Conservation (phyloP, 2,329 filamentous ascomycete genomes). For the Botrytis pseudocinerea region DNA sequence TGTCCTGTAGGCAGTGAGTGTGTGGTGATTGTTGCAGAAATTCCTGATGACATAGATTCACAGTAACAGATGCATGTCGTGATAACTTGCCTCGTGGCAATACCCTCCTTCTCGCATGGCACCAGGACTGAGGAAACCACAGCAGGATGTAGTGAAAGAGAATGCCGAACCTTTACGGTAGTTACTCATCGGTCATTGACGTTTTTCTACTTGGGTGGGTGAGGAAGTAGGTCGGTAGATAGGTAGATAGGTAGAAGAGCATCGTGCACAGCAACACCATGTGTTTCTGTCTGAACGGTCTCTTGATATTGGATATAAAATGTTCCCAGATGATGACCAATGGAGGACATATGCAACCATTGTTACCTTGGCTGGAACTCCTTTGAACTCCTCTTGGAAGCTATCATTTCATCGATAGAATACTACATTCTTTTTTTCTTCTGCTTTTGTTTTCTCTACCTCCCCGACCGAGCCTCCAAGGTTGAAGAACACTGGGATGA, state of each 20-base stretch:
- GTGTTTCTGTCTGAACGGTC: neutral
- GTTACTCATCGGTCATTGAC: neutral
- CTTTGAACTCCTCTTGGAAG: neutral
- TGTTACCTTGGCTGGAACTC: neutral
- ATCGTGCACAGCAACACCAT: neutral
- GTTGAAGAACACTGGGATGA: neutral
- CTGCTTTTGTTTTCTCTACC: neutral
- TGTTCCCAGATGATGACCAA: neutral
- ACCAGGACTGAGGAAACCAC: neutral
- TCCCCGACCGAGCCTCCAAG: neutral
- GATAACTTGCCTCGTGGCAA: slow-evolving; percentile 2
- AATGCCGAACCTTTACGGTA: neutral
- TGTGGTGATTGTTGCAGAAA: neutral
- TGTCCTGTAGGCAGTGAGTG: neutral
- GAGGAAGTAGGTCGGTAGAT: neutral
- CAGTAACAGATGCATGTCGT: neutral
- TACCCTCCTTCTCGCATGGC: neutral
- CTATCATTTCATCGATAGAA: neutral
- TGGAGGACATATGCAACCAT: neutral
- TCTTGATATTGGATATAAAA: neutral
- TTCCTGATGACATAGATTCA: neutral
- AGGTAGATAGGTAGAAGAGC: neutral
- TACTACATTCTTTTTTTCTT: no score
- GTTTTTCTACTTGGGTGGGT: neutral
- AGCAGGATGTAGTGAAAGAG: neutral